Percentiles rank a stretch among this genome's conserved stretches.
Conservation (phyloP, 257 asterid species). For the Solanum piurae region DNA sequence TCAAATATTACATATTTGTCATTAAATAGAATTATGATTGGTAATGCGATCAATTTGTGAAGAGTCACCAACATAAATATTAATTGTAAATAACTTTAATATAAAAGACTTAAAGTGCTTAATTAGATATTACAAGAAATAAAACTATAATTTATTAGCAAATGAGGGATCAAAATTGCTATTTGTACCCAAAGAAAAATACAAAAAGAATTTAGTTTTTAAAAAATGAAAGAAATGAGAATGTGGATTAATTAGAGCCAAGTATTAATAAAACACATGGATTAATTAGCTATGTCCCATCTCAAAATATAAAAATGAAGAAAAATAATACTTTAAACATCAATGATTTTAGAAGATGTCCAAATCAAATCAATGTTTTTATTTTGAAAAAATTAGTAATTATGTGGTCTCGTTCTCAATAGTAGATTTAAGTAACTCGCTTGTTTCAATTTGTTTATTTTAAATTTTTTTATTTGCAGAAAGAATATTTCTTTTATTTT, state of each 20-base stretch:
- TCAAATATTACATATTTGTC: background rate
- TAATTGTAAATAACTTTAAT: background rate
- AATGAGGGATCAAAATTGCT: background rate
- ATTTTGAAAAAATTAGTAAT: background rate
- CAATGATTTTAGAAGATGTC: conserved; percentile 1
- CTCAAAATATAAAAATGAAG: background rate
- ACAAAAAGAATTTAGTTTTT: background rate
- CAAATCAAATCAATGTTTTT: background rate
- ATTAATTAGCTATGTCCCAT: background rate
- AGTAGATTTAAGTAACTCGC: background rate
- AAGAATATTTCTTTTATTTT: no score
- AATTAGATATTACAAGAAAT: background rate
- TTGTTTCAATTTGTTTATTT: no score
- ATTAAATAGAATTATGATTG: background rate
- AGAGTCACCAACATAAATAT: background rate
- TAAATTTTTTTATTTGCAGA: no score
- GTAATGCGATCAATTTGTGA: background rate
- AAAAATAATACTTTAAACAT: background rate
- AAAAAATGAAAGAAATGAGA: background rate
- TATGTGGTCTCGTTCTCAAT: background rate
- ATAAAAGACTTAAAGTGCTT: background rate
- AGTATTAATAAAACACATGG: background rate
- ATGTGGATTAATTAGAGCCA: background rate
- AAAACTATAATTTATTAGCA: background rate
- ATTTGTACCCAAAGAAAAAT: background rate